Conservation (phyloP, 176 grass and related monocot genomes). For the Carex scoparia region DNA sequence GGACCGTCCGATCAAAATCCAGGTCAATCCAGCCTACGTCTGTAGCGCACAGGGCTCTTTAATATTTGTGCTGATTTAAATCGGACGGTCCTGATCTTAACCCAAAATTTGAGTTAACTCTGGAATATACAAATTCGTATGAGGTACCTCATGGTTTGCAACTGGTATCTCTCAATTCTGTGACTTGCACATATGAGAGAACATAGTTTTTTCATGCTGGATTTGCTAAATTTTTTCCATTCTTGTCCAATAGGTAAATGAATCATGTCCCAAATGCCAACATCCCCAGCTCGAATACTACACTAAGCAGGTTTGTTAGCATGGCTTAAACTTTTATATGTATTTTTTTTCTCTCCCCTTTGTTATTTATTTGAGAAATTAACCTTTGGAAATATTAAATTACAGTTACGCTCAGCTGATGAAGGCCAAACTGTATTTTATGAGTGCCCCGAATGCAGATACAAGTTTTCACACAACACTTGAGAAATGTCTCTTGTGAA, state of each 20-base stretch:
- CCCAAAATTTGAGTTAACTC: too few relatives aligned
- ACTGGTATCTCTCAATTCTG: background rate
- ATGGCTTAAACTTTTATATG: constrained; percentile 10
- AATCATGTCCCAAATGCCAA: constrained; percentile 39
- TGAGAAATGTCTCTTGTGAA: constrained; percentile 12
- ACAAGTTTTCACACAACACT: constrained; percentile 38
- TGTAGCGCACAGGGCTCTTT: too few relatives aligned
- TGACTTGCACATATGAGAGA: background rate
- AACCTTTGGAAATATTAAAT: constrained; percentile 10
- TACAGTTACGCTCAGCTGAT: constrained; percentile 69
- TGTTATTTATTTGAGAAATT: background rate
- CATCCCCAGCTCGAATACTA: constrained; percentile 52
- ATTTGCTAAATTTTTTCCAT: background rate
- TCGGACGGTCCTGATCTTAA: too few relatives aligned
- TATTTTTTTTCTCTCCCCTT: background rate
- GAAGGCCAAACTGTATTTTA: constrained; percentile 75
- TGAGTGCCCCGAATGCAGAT: constrained; percentile 35
- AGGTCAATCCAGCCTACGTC: too few relatives aligned
- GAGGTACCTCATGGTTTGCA: background rate
- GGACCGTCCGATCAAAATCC: too few relatives aligned
- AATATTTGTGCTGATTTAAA: too few relatives aligned
- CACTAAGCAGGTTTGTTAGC: constrained; percentile 45
- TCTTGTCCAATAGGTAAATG: constrained; percentile 24
- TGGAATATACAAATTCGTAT: background rate
- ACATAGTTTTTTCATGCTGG: background rate